Evolutionary conservation across 768 basidiomycete species (phyloP).

Genomic region (Artomyces pyxidatus): DNA sequence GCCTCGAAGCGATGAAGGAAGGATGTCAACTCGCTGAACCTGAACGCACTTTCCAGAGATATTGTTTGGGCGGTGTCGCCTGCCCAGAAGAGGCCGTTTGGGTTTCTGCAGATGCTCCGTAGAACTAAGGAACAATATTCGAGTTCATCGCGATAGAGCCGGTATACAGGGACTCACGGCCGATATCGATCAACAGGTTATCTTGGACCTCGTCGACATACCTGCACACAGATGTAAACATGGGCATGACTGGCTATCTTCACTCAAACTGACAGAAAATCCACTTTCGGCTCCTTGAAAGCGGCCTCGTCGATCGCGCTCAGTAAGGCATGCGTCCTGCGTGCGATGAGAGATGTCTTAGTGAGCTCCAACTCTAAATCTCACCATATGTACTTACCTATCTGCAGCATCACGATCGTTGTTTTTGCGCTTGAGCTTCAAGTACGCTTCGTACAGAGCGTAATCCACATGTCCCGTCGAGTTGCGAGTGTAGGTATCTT

Average conservation of each 20-base stretch:
- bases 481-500: constrained; percentile 35
- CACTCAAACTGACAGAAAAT: constrained; percentile 40
- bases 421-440: constrained; percentile 33
- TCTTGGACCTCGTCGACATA: constrained; percentile 69
- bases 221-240: constrained; percentile 24
- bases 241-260: background rate
- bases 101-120: constrained; percentile 49
- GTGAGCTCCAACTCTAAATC: constrained; percentile 11
- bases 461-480: constrained; percentile 27
- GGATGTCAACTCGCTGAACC: constrained; percentile 62
- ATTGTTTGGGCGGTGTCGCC: constrained; percentile 76
- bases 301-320: constrained; percentile 22
- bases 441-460: constrained; percentile 43
- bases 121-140: constrained; percentile 38
- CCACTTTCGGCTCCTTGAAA: constrained; percentile 30
- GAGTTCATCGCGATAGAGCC: background rate
- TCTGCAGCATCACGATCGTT: constrained; percentile 52
- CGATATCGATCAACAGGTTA: constrained; percentile 56
- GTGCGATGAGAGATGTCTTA: background rate
- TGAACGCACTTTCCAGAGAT: constrained; percentile 59
- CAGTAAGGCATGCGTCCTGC: constrained; percentile 47
- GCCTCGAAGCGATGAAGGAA: constrained; percentile 58
- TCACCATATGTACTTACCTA: constrained; percentile 28
- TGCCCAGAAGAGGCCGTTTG: constrained; percentile 70
- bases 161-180: constrained; percentile 31